Conservation (phyloP, 2,329 filamentous ascomycete genomes). For the Seiridium cupressi region DNA sequence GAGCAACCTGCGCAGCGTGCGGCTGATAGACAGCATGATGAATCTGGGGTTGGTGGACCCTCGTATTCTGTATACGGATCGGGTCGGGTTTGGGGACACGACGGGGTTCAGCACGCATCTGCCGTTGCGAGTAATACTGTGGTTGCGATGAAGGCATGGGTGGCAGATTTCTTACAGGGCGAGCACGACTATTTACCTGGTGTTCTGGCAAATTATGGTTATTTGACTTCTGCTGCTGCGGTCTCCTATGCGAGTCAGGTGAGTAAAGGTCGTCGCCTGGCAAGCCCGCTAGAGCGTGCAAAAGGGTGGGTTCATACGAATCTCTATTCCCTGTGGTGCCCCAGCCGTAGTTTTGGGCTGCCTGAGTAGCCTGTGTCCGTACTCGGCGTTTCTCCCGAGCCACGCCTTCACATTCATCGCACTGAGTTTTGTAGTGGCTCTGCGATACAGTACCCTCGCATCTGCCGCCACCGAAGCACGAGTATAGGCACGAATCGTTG, state of each 20-base stretch:
- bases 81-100: background rate
- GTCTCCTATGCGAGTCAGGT: slow-evolving; percentile 10
- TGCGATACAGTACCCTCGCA: background rate
- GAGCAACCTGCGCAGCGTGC: background rate
- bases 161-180: background rate
- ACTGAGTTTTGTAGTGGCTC: background rate
- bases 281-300: slow-evolving; percentile 12
- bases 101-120: background rate
- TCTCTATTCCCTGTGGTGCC: slow-evolving; percentile 11
- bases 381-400: background rate
- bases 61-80: background rate
- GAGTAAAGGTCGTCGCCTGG: slow-evolving; percentile 16
- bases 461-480: slow-evolving; percentile 1
- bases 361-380: slow-evolving; percentile 10
- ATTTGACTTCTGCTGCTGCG: background rate
- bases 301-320: slow-evolving; percentile 17
- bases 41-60: background rate
- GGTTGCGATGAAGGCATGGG: background rate
- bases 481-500: background rate
- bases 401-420: background rate
- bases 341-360: slow-evolving; percentile 20
- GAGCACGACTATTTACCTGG: background rate
- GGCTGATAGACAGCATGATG: background rate
- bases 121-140: background rate
- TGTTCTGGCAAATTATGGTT: background rate